phyloP scores from a whole-genome alignment of 306 rosid species.

The Cucumis cinereus region DNA sequence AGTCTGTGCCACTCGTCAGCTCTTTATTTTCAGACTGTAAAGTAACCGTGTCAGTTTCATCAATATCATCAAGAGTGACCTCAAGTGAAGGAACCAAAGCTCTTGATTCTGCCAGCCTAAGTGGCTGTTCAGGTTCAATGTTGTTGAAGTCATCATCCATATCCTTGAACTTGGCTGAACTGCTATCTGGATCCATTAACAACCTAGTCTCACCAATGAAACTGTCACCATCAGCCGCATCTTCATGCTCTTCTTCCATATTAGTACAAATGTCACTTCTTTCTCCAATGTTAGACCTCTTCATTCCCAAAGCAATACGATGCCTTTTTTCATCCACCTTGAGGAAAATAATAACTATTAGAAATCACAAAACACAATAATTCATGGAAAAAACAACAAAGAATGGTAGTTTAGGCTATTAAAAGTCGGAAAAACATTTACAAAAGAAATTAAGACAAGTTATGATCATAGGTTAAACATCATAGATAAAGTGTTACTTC shows the following conservation, averaged over 20 bases:
- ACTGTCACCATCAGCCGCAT: conserved; percentile 13
- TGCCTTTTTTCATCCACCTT: conserved; percentile 68
- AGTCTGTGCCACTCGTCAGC: conserved; percentile 17
- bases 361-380: neutral
- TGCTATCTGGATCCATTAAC: conserved; percentile 11
- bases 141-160: conserved; percentile 29
- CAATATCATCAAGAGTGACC: conserved; percentile 63
- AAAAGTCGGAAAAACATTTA: neutral
- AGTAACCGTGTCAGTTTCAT: conserved; percentile 24
- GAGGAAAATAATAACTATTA: neutral
- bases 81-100: conserved; percentile 73
- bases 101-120: conserved; percentile 57
- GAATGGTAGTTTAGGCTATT: neutral
- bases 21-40: conserved; percentile 25
- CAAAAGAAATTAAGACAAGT: neutral
- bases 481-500: neutral
- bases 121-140: conserved; percentile 22
- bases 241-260: conserved; percentile 31
- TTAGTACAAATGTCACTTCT: conserved; percentile 14
- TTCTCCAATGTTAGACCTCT: conserved; percentile 37
- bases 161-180: conserved; percentile 19
- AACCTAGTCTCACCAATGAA: conserved; percentile 14
- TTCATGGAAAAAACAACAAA: neutral
- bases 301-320: conserved; percentile 87
- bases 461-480: neutral